These are phyloP conservation scores for Colletotrichum lini DNA, from an alignment of 2,329 filamentous ascomycete genomes.

Conservation along the genomic window DNA sequence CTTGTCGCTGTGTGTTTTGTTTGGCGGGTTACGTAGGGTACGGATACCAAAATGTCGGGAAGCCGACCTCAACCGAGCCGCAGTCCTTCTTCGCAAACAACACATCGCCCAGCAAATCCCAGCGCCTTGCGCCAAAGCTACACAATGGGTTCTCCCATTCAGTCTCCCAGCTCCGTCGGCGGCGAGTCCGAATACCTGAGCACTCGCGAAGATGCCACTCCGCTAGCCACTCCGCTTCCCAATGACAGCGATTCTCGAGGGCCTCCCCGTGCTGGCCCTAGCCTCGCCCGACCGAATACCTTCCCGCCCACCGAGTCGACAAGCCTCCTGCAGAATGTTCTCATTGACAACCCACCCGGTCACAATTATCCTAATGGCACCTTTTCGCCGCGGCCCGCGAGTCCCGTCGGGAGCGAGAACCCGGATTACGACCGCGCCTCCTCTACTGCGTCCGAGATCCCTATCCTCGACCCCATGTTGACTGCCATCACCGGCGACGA, in stretches of 20 bases:
- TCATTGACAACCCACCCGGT: constrained; percentile 57
- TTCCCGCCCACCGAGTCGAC: constrained; percentile 62
- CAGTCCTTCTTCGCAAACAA: constrained; percentile 44
- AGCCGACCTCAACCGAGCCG: constrained; percentile 37
- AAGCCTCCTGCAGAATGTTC: constrained; percentile 59
- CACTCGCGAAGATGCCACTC: constrained; percentile 41
- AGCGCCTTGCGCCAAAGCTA: constrained; percentile 64
- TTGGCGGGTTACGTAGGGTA: constrained; percentile 4
- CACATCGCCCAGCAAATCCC: constrained; percentile 59
- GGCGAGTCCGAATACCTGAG: constrained; percentile 44
- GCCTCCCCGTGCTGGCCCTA: constrained; percentile 46
- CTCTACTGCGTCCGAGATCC: constrained; percentile 51
- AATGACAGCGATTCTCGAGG: constrained; percentile 40
- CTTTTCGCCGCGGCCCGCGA: constrained; percentile 77
- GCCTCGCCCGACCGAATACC: constrained; percentile 35
- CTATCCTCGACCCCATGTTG: constrained; percentile 57
- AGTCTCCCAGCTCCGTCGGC: constrained; percentile 36
- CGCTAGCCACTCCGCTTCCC: constrained; percentile 39
- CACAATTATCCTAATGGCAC: constrained; percentile 79
- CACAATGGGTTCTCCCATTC: constrained; percentile 45
- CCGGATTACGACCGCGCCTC: constrained; percentile 52
- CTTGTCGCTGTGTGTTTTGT: neutral
- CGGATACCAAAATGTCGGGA: constrained; percentile 37
- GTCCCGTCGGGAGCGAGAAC: constrained; percentile 57
- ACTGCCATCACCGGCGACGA: constrained; percentile 56